These are phyloP conservation scores for Coemansia sp. DNA, from an alignment of 192 early-diverging fungal species.

Conservation along the genomic window DNA sequence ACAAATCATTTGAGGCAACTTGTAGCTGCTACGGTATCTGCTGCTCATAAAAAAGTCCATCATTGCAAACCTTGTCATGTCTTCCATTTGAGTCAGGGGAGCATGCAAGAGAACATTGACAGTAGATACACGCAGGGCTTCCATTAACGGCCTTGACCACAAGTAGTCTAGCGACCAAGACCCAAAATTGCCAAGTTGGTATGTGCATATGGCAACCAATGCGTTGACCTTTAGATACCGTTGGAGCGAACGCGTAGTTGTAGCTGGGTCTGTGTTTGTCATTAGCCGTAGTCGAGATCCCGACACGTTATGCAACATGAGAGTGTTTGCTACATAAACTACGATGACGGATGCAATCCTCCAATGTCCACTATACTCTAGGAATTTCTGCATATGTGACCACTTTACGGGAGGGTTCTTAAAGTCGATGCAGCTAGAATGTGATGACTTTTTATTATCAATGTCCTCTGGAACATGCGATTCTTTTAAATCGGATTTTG, in stretches of 20 bases:
- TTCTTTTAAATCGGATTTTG: not conserved
- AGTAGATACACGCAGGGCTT: not conserved
- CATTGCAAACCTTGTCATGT: not conserved
- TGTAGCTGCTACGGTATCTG: not conserved
- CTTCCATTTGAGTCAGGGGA: constrained; percentile 20
- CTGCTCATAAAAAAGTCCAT: not conserved
- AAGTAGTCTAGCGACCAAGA: not conserved
- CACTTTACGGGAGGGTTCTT: not conserved
- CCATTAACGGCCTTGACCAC: constrained; percentile 5
- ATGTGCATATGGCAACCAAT: not conserved
- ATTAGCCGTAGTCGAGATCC: constrained; percentile 24
- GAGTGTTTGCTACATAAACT: constrained; percentile 14
- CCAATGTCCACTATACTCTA: constrained; percentile 20
- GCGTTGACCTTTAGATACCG: constrained; percentile 31
- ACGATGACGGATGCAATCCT: constrained; percentile 4
- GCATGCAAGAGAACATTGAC: constrained; percentile 5
- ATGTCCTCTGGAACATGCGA: not conserved
- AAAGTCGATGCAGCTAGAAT: constrained; percentile 6
- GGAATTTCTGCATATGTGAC: constrained; percentile 7
- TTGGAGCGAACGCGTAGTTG: constrained; percentile 26
- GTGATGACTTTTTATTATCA: not conserved
- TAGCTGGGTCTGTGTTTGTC: constrained; percentile 26
- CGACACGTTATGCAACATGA: constrained; percentile 17
- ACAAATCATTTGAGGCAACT: not conserved
- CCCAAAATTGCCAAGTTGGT: constrained; percentile 10